Conservation (phyloP, 768 basidiomycete genomes). For the Aureoboletus auriporus region DNA sequence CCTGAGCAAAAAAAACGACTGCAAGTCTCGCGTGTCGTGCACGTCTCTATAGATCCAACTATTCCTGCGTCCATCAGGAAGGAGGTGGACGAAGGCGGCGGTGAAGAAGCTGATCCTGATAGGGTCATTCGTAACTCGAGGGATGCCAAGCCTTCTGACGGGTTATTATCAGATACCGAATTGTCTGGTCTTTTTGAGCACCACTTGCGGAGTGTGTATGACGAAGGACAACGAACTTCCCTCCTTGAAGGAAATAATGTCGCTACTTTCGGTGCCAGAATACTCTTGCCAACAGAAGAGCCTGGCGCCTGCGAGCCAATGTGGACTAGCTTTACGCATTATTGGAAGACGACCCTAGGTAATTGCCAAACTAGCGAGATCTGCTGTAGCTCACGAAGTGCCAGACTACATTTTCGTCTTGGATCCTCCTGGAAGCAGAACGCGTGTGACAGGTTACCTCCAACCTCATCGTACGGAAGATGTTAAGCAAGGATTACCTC, state of each 20-base stretch:
- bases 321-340: slow-evolving; percentile 87
- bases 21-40: slow-evolving; percentile 64
- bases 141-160: slow-evolving; percentile 53
- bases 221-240: slow-evolving; percentile 40
- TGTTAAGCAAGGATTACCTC: slow-evolving; percentile 74
- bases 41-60: slow-evolving; percentile 64
- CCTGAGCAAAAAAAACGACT: slow-evolving; percentile 51
- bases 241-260: slow-evolving; percentile 13
- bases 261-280: slow-evolving; percentile 51
- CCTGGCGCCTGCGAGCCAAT: slow-evolving; percentile 69
- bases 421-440: slow-evolving; percentile 34
- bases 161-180: slow-evolving; percentile 59
- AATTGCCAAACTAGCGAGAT: slow-evolving; percentile 11
- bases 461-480: slow-evolving; percentile 54
- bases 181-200: slow-evolving; percentile 41
- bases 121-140: slow-evolving; percentile 73
- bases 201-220: slow-evolving; percentile 65
- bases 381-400: slow-evolving; percentile 6
- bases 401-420: slow-evolving; percentile 89
- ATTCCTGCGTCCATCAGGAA: slow-evolving; percentile 30
- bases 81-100: slow-evolving; percentile 37
- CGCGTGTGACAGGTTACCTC: slow-evolving; percentile 51
- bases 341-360: slow-evolving; percentile 84
- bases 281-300: slow-evolving; percentile 34
- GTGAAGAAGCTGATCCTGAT: slow-evolving; percentile 53